phyloP scores from a whole-genome alignment of 2,329 filamentous ascomycete species.

The Pseudogymnoascus sp. region DNA sequence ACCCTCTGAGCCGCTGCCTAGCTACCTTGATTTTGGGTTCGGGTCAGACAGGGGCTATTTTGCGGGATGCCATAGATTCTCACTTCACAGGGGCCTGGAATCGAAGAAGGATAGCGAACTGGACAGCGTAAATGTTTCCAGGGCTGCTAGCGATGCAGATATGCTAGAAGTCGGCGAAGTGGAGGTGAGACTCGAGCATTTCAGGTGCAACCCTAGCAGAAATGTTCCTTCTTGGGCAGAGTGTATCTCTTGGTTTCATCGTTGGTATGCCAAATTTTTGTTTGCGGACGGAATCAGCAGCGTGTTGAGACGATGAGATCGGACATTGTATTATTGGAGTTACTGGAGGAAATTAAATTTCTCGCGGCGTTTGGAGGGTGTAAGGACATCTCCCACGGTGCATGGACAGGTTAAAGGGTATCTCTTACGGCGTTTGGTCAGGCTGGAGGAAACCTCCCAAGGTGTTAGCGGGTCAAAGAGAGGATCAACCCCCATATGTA shows the following conservation, averaged over 20 bases:
- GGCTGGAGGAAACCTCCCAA: not conserved
- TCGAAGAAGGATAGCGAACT: not conserved
- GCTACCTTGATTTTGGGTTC: slow-evolving; percentile 2
- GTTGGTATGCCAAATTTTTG: not conserved
- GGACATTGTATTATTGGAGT: not conserved
- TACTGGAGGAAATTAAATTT: not conserved
- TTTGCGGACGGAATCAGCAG: slow-evolving; percentile 5
- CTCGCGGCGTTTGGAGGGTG: not conserved
- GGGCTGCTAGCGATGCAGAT: not conserved
- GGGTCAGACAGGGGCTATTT: not conserved
- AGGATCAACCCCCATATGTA: not conserved
- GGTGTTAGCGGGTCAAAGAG: not conserved
- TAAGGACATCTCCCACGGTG: not conserved
- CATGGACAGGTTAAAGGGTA: not conserved
- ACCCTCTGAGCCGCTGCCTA: not conserved
- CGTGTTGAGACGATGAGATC: not conserved
- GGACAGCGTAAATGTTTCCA: not conserved
- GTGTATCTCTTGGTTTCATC: not conserved
- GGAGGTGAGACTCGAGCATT: not conserved
- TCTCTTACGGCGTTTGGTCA: not conserved
- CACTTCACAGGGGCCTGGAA: not conserved
- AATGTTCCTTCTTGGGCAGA: slow-evolving; percentile 1
- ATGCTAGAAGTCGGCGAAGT: not conserved
- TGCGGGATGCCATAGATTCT: not conserved
- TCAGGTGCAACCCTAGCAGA: not conserved